Conservation (phyloP, 2,329 filamentous ascomycete species). For the Ophiosphaerella korrae region DNA sequence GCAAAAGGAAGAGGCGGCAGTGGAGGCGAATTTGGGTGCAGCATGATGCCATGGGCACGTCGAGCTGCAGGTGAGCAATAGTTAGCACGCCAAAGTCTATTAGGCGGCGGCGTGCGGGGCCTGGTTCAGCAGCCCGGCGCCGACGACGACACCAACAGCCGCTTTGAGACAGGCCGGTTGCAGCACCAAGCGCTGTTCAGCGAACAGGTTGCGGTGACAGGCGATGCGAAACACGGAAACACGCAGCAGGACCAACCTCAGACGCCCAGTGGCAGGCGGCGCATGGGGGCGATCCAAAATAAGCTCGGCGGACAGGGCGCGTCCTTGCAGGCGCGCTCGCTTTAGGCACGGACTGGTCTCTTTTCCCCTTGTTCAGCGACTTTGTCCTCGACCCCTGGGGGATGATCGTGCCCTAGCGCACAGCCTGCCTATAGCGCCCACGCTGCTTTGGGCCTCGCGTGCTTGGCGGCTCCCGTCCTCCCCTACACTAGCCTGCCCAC, state of each 20-base stretch:
- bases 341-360: too few relatives aligned
- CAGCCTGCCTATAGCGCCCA: not conserved
- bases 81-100: too few relatives aligned
- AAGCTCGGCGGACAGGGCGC: not conserved
- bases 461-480: not conserved
- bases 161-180: too few relatives aligned
- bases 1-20: constrained; percentile 15
- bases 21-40: constrained; percentile 14
- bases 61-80: constrained; percentile 1
- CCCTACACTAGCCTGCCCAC: not conserved
- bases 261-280: constrained; percentile 25
- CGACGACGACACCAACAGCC: too few relatives aligned
- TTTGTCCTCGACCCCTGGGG: not conserved
- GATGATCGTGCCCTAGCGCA: constrained; percentile 20
- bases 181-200: not conserved
- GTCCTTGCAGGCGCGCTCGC: too few relatives aligned
- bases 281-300: constrained; percentile 30
- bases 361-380: constrained; percentile 20
- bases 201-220: not conserved
- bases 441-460: too few relatives aligned
- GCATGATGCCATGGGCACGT: constrained; percentile 19
- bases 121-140: too few relatives aligned
- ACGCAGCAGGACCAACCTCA: constrained; percentile 9
- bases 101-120: too few relatives aligned
- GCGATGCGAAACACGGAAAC: constrained; percentile 22